Conservation (phyloP, 2,329 filamentous ascomycete genomes). For the Graphilbum sp. region DNA sequence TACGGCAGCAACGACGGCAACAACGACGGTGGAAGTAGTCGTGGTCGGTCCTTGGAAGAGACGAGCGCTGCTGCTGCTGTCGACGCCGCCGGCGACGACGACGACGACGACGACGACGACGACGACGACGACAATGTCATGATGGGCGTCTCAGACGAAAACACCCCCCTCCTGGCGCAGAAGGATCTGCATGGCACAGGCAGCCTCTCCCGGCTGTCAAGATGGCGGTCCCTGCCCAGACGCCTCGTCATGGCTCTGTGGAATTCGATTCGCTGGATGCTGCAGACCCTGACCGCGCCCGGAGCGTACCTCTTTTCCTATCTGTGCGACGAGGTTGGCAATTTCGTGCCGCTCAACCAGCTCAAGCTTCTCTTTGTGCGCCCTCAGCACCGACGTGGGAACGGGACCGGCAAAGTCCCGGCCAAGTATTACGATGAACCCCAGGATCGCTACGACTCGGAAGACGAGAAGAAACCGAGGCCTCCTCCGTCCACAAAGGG, state of each 20-base stretch:
- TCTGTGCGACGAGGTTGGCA: slow-evolving; percentile 66
- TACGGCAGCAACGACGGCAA: slow-evolving; percentile 14
- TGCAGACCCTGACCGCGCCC: slow-evolving; percentile 64
- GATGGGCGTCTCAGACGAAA: slow-evolving; percentile 35
- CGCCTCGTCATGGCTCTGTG: slow-evolving; percentile 57
- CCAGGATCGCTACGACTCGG: not conserved
- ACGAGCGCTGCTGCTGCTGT: not conserved
- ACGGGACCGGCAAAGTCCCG: not conserved
- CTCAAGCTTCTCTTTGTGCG: slow-evolving; percentile 45
- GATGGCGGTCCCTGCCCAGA: slow-evolving; percentile 45
- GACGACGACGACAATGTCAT: not conserved
- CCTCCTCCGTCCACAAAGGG: slow-evolving; percentile 4
- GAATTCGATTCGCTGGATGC: slow-evolving; percentile 59
- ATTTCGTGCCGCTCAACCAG: slow-evolving; percentile 60
- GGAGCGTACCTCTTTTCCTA: slow-evolving; percentile 65
- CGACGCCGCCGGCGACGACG: slow-evolving; percentile 6
- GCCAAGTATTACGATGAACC: not conserved
- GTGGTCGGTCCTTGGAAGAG: not conserved
- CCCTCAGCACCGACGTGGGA: not conserved
- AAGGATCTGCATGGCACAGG: slow-evolving; percentile 8
- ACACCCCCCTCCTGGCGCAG: slow-evolving; percentile 43
- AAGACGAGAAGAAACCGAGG: slow-evolving; percentile 5
- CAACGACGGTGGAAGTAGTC: too few relatives aligned
- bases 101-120: slow-evolving; percentile 8
- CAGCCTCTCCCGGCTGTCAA: slow-evolving; percentile 17